These are phyloP conservation scores for Pseudocercospora vitis DNA, from an alignment of 2,329 filamentous ascomycete species.

Conservation along the genomic window DNA sequence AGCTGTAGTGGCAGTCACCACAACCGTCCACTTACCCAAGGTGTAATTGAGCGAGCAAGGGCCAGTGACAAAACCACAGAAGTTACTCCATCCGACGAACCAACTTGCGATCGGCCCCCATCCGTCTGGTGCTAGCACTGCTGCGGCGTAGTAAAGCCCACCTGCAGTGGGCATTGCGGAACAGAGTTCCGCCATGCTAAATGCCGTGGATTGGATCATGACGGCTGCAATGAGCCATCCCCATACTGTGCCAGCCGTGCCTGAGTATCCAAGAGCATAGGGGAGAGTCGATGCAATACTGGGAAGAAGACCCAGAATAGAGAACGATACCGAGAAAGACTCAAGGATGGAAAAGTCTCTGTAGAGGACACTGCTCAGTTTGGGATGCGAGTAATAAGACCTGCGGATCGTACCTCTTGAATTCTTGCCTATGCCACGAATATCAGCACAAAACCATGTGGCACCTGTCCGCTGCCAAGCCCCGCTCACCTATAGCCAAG, in stretches of 20 bases:
- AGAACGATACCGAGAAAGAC: slow-evolving; percentile 41
- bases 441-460: not conserved
- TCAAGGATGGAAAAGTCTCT: slow-evolving; percentile 37
- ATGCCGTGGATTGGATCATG: slow-evolving; percentile 38
- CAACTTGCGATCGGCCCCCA: slow-evolving; percentile 29
- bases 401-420: not conserved
- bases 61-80: slow-evolving; percentile 35
- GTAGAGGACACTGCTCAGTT: slow-evolving; percentile 23
- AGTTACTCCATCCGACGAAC: slow-evolving; percentile 38
- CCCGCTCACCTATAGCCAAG: slow-evolving; percentile 27
- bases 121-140: slow-evolving; percentile 40
- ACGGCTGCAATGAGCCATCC: slow-evolving; percentile 39
- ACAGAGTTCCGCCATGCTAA: slow-evolving; percentile 41
- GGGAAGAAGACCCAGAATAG: slow-evolving; percentile 41
- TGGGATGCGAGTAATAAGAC: not conserved
- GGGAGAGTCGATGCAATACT: slow-evolving; percentile 42
- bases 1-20: no score
- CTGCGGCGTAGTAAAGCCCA: slow-evolving; percentile 38
- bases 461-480: not conserved
- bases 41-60: slow-evolving; percentile 40
- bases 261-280: slow-evolving; percentile 39
- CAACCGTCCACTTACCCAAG: slow-evolving; percentile 9
- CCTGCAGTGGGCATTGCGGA: slow-evolving; percentile 44
- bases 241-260: slow-evolving; percentile 31
- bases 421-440: slow-evolving; percentile 6